Base-by-base conservation (phyloP, 306 rosid genomes). In the Ammopiptanthus mongolicus region DNA sequence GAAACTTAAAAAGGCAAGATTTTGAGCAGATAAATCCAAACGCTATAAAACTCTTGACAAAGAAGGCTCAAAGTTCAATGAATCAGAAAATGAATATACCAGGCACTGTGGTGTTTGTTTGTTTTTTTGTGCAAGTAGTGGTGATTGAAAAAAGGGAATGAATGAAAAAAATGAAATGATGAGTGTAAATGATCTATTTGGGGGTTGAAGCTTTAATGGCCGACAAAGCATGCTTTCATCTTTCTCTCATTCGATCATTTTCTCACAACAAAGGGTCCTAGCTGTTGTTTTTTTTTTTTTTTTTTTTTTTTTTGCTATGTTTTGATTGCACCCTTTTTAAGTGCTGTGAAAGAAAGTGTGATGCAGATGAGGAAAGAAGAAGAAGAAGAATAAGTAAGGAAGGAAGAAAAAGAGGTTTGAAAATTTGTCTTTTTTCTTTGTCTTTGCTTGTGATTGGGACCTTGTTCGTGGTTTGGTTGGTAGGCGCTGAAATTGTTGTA, bases 221-320 rank as follows among this genome's bases (percentile, higher is more conserved):
- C 93, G 93, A 90, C 93, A 88, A 82, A 74, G 93, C 91, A 84
- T 86, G 96, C 80, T 69, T 57, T 78, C 76, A 74, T 83, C 52
- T 67, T 80, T 76, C 66, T 39, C 55, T 57, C 48, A 44, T 73
- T 55, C 79, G 75, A 76, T 53, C 69, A 44, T 68, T 41, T 69
- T 34, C 65, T 1, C 5, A 55, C 44, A 41, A 33, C 22, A 55
- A 69, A 59, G 77, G 74, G 63, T 31, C 69, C 69, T 33, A 18
- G 34, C 28, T 33, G 51, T 23, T 41, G 46, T 53, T 70, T 28
- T n/a, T 47, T 50, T 25, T 25, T 29, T 37, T 37, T 37, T 10
- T 37, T 37, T 37, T 29, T 29, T 1, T 10, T 12, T 66, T 42
- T 14, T 63, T 77, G 22, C 39, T 51, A 63, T 41, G 46, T 36